These are phyloP conservation scores for Chrysoporthe cubensis DNA, from an alignment of 2,329 filamentous ascomycete genomes.

Conservation along the genomic window DNA sequence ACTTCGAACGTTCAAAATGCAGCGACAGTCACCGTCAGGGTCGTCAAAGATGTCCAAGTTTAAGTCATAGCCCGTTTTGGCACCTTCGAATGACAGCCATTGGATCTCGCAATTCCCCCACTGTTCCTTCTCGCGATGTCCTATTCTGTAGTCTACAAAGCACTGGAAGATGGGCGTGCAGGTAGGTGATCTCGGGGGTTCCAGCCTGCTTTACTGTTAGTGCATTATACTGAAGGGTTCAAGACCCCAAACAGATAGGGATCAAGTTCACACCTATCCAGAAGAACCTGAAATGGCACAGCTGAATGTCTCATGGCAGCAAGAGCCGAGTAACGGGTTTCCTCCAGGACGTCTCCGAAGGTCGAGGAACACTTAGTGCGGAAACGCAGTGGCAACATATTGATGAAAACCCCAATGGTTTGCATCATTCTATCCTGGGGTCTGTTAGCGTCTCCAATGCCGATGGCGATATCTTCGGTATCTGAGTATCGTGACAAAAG, in stretches of 20 bases:
- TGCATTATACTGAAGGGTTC: too few species aligned
- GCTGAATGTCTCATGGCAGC: neutral
- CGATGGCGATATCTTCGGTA: neutral
- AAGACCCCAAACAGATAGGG: too few species aligned
- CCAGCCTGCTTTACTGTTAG: too few species aligned
- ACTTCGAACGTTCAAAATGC: slow-evolving; percentile 28
- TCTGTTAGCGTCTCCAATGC: slow-evolving; percentile 50
- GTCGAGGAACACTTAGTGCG: neutral
- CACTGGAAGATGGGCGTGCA: neutral
- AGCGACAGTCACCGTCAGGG: neutral
- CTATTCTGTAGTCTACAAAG: neutral
- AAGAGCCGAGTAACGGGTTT: neutral
- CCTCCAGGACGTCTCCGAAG: neutral
- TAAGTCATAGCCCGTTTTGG: neutral
- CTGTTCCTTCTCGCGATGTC: neutral
- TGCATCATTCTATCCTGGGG: slow-evolving; percentile 39
- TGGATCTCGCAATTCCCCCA: neutral
- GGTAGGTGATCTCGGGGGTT: too few species aligned
- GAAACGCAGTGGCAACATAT: neutral
- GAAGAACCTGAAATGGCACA: neutral
- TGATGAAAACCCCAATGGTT: neutral
- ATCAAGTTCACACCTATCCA: neutral
- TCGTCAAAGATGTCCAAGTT: neutral
- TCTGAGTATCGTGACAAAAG: slow-evolving; percentile 40
- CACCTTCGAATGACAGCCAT: too few species aligned